Base-by-base conservation (phyloP, 1,284 basidiomycete species). In the Ceratobasidium sp. region DNA sequence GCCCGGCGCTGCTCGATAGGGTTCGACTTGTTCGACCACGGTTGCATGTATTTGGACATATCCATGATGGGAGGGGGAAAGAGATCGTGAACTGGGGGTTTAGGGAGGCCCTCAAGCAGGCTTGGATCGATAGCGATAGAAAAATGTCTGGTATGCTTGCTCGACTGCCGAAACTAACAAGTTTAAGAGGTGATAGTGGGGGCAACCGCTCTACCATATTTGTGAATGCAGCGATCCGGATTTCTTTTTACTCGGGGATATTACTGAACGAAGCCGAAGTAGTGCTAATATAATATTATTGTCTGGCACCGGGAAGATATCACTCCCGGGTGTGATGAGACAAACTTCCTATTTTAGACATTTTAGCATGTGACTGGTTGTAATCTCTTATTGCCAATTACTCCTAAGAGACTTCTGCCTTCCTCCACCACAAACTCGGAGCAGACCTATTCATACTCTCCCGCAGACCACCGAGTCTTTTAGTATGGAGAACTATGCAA, bases 401-500 rank as follows among this genome's bases (percentile, higher is more conserved):
- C 26, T 33, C 57, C 64, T 66, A 48, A 48, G 23, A 66, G n/a
- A 13, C 64, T 66, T 28, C 26, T 66, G 10, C 20, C 40, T 48
- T 40, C 62, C 62, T 42, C 62, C 62, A 65, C 54, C 26, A 65
- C 44, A 5, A 38, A 33, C 20, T 65, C 62, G 38, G 15, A 12
- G 44, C 62, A 33, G 20, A 40, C 20, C 13, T 17, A 23, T 61
- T 17, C 38, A 40, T 26, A 7, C 13, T 44, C 23, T 5, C 38
- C n/a, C 20, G 15, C 33, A 65, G 62, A 23, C 20, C 40, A 17
- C 33, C 40, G 20, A 46, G 9, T 40, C 40, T 65, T 33, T 9
- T 82, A 83, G 75, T n/a, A 86, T 86, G 84, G 86, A 86, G 84
- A 89, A 89, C 82, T 90, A 89, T 82, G 87, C 88, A 70, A 88